Conservation (phyloP, 148 eudicot genomes). For the Pouteria glomerata region DNA sequence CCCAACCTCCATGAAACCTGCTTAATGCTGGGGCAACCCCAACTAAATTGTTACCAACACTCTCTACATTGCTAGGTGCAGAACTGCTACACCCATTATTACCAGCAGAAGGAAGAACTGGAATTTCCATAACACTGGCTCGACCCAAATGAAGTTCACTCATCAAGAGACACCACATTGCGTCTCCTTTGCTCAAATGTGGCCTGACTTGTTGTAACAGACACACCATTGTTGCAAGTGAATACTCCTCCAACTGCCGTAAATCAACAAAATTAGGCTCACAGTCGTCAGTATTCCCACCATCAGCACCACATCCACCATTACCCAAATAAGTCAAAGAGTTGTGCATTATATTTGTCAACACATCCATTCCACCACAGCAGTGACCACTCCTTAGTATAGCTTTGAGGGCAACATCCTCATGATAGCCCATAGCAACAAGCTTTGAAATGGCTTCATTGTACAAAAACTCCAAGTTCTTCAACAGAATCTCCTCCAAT, state of each 20-base stretch:
- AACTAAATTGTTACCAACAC: slow-evolving; percentile 35
- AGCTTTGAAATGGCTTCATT: slow-evolving; percentile 75
- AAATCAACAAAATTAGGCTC: slow-evolving; percentile 64
- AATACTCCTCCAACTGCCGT: slow-evolving; percentile 89
- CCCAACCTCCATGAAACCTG: slow-evolving; percentile 87
- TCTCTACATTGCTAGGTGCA: slow-evolving; percentile 28
- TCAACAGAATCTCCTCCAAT: slow-evolving; percentile 71
- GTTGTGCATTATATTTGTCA: slow-evolving; percentile 78
- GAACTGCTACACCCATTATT: slow-evolving; percentile 17
- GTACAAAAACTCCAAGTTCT: slow-evolving; percentile 75
- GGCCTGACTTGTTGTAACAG: slow-evolving; percentile 83
- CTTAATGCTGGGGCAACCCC: slow-evolving; percentile 62
- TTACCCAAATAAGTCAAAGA: slow-evolving; percentile 71
- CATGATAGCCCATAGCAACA: slow-evolving; percentile 71
- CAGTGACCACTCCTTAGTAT: slow-evolving; percentile 79
- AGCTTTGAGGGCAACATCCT: slow-evolving; percentile 71
- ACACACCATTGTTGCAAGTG: slow-evolving; percentile 81
- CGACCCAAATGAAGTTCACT: slow-evolving; percentile 92
- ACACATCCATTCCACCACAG: slow-evolving; percentile 88
- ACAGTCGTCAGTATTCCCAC: slow-evolving; percentile 36
- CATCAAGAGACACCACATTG: slow-evolving; percentile 98
- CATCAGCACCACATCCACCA: slow-evolving; percentile 39
- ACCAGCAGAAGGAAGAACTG: slow-evolving; percentile 47
- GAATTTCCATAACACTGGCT: slow-evolving; percentile 84
- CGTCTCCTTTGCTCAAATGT: slow-evolving; percentile 82